phyloP scores from a whole-genome alignment of 192 early-diverging fungal species.

The Phlyctochytrium planicorne region DNA sequence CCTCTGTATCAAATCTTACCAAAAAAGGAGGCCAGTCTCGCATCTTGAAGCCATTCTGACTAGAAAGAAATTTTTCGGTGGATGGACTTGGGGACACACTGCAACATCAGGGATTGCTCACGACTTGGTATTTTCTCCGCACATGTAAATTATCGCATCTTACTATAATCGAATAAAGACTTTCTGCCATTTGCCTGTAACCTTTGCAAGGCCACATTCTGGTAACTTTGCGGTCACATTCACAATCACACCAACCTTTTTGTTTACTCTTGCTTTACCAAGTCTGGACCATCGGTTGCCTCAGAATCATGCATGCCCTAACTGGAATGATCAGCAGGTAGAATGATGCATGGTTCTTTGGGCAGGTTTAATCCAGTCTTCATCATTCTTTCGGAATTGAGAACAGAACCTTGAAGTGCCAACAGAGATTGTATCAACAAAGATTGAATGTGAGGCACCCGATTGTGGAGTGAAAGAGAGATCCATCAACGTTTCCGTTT shows the following conservation, averaged over 20 bases:
- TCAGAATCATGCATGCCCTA: slow-evolving; percentile 19
- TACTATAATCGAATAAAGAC: no score
- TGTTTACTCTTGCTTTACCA: background rate
- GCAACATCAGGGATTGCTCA: slow-evolving; percentile 7
- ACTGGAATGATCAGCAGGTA: slow-evolving; percentile 8
- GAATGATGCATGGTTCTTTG: background rate
- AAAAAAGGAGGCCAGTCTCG: background rate
- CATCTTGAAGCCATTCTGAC: background rate
- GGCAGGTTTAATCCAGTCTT: no score
- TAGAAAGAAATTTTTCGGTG: background rate
- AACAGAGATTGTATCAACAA: slow-evolving; percentile 4
- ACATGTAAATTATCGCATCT: no score
- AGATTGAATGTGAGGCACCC: slow-evolving; percentile 6
- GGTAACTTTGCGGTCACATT: no score
- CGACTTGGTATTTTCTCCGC: background rate
- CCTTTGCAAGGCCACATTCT: slow-evolving; percentile 11
- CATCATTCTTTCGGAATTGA: no score
- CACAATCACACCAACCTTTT: no score
- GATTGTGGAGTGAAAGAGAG: slow-evolving; percentile 16
- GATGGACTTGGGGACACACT: slow-evolving; percentile 17
- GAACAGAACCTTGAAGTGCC: background rate
- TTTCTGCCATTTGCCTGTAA: slow-evolving; percentile 25
- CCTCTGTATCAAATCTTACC: background rate
- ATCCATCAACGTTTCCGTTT: slow-evolving; percentile 21
- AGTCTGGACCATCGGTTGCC: slow-evolving; percentile 20